Base-by-base conservation (phyloP, 208 protist genomes). In the Tritrichomonas musculus region DNA sequence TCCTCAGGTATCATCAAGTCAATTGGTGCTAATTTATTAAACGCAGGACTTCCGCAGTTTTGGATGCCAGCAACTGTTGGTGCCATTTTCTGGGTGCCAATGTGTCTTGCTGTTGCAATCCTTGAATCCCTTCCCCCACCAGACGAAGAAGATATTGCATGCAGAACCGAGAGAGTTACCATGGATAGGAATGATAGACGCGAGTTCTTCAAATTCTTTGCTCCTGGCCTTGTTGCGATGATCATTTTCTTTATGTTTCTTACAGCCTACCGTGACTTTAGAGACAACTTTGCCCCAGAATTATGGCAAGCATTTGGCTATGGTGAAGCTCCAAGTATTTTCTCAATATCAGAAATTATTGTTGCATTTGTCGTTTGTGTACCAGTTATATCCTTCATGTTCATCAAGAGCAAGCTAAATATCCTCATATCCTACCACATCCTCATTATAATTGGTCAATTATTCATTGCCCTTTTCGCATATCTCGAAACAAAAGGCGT, bases 31-130 rank as follows among this genome's bases (percentile, higher is more conserved):
- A 14, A 75, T 11, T 82, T 82, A 20, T 4, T 50, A 53, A 47
- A n/a, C 11, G 41, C 20, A 36, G 20, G 20, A 13, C 20, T 33
- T 44, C 36, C 36, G 9, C 20, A 82, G 4, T 82, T 47, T 9
- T 82, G 73, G 73, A 53, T 82, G 33, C 73, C 73, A 53, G 33
- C 73, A 47, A 25, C 41, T 47, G 73, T 82, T 82, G 73, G 73
- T 82, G 73, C 73, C 8, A 82, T 82, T 82, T 82, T 82, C 41
- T 82, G 25, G 9, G 39, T 41, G 50, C 11, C 50, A 14, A 20
- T 82, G 33, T 30, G 9, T 30, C 41, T 82, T 3, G 30, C 25
- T 44, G 41, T 9, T 22, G 47, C 50, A 20, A 20, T 82, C 14
- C n/a, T 82, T 82, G 73, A 82, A 44, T 82, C 41, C 47, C 17